Conservation (phyloP, 1,284 basidiomycete genomes). For the Schizopora paradoxa region DNA sequence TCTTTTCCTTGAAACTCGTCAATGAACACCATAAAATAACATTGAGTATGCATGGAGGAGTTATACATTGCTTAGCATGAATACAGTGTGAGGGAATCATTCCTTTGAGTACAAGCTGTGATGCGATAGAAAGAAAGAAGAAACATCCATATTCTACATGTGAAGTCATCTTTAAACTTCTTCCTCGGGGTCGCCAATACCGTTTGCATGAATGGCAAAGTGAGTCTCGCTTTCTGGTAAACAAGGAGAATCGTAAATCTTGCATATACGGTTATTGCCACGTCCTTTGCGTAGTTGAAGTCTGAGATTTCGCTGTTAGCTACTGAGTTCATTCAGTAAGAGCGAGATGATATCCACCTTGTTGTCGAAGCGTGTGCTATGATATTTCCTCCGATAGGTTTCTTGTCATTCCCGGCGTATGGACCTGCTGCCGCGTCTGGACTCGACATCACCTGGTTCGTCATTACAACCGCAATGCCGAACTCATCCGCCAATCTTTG, state of each 20-base stretch:
- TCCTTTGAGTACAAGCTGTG: background rate
- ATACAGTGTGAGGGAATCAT: background rate
- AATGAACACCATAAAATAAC: background rate
- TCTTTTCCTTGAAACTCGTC: too few species aligned
- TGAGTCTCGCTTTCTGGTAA: slow-evolving; percentile 95
- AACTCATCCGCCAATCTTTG: slow-evolving; percentile 98
- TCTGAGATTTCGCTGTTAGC: slow-evolving; percentile 33
- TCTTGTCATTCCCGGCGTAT: slow-evolving; percentile 89
- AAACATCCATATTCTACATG: too few species aligned
- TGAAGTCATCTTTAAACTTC: slow-evolving; percentile 43
- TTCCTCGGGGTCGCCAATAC: slow-evolving; percentile 90
- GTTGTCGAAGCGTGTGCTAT: slow-evolving; percentile 96
- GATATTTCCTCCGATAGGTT: slow-evolving; percentile 96
- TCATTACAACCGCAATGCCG: slow-evolving; percentile 95
- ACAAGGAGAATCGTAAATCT: slow-evolving; percentile 98
- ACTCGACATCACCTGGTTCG: slow-evolving; percentile 98
- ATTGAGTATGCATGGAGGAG: background rate
- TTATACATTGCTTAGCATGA: slow-evolving; percentile 1
- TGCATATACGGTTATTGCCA: slow-evolving; percentile 90
- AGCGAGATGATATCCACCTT: slow-evolving; percentile 42
- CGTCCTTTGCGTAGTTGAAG: slow-evolving; percentile 91
- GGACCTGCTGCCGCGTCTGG: slow-evolving; percentile 92
- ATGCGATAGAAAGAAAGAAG: background rate
- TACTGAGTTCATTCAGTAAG: background rate
- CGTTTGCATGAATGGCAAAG: slow-evolving; percentile 87